phyloP scores from a whole-genome alignment of 768 basidiomycete species.

The Aureoboletus auriporus region DNA sequence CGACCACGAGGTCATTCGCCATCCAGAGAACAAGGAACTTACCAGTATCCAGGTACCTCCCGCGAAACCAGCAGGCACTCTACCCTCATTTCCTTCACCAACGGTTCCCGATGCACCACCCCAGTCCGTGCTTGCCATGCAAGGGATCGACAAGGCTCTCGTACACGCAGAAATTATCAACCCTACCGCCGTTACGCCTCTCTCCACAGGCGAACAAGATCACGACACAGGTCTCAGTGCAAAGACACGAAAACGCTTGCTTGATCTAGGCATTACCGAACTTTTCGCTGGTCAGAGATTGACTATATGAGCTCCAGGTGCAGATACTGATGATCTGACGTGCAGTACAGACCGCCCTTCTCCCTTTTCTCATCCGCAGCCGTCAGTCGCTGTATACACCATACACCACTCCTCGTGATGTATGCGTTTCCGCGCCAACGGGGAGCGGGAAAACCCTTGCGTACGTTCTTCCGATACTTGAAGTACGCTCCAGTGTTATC shows the following conservation, averaged over 20 bases:
- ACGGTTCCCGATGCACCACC: slow-evolving; percentile 65
- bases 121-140: slow-evolving; percentile 63
- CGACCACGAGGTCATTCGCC: not conserved
- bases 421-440: slow-evolving; percentile 95
- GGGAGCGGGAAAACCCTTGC: slow-evolving; percentile 97
- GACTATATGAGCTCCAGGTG: not conserved
- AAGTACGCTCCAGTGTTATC: slow-evolving; percentile 43
- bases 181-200: slow-evolving; percentile 42
- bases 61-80: slow-evolving; percentile 28
- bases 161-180: slow-evolving; percentile 67
- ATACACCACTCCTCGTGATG: slow-evolving; percentile 65
- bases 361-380: slow-evolving; percentile 72
- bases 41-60: slow-evolving; percentile 4
- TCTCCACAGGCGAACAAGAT: slow-evolving; percentile 37
- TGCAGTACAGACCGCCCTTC: slow-evolving; percentile 82
- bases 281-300: slow-evolving; percentile 76
- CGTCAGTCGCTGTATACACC: slow-evolving; percentile 57
- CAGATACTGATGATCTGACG: slow-evolving; percentile 12
- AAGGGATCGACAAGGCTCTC: slow-evolving; percentile 75
- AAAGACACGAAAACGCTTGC: slow-evolving; percentile 57
- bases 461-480: slow-evolving; percentile 91
- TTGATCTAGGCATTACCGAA: slow-evolving; percentile 77
- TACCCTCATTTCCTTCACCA: slow-evolving; percentile 71
- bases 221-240: slow-evolving; percentile 51
- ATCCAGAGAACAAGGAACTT: not conserved